Evolutionary conservation across 257 asterid genomes (phyloP), one percentile per base, ranked within the genome.

Genomic region (Forsythia viridissima): DNA sequence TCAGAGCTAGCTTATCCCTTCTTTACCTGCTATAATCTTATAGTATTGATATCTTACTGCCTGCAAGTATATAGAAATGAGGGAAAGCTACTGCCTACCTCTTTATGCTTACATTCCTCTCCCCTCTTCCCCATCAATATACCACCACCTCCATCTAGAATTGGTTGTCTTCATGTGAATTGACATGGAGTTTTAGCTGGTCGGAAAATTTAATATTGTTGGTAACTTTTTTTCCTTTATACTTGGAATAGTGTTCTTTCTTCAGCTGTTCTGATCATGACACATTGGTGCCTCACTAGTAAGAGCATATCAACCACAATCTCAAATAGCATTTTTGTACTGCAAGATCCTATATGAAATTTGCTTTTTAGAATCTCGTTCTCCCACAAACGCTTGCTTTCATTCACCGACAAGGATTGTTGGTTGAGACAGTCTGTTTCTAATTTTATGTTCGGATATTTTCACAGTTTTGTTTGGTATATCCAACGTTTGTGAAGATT

Each of bases 1-100:
- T 77, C 65, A 70, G 39, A 66, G 77, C 71, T 70, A 55, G 46
- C 57, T 65, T 38, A 77, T 86, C 70, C 18, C 75, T 63, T 73
- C 41, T 40, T 74, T 81, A 24, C 61, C 24, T 21, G 66, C 74
- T 78, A 16, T 80, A 69, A 73, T 42, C 52, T 43, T 70, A 24
- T 83, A 36, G 55, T 69, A 43, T 40, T 63, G 51, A 42, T 76
- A 42, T 75, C 21, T 5, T 13, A 59, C 39, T 36, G 67, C 37
- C 74, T 0, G 71, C 77, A 36, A 67, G 21, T 18, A 16, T 55
- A 41, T 67, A 30, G 44, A 57, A 59, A 48, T 48, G 61, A 30
- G 34, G 34, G 74, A 67, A n/a, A 55, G 21, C 65, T 55, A 5
- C 21, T 55, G 18, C 76, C 52, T 24, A 74, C 55, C 59, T 70